A percentile compares a stretch with the other conserved stretches of the same genome.
Evolutionary conservation across 2,329 filamentous ascomycete genomes (phyloP).

Genomic region (Periconia sp.): DNA sequence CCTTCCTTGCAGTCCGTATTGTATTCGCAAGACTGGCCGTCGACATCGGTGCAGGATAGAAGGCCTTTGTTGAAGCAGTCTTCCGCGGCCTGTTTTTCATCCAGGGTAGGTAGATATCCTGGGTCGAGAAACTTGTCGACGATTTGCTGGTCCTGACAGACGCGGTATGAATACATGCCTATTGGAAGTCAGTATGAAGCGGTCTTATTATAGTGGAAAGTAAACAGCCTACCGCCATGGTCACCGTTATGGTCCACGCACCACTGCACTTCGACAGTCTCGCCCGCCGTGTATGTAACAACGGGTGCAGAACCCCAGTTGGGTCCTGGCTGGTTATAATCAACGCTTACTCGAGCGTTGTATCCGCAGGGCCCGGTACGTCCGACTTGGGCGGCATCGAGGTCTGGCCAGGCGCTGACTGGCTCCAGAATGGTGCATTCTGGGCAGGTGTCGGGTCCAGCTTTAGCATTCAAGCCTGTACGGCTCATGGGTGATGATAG

Average conservation of each 20-base stretch:
- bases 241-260: constrained; percentile 39
- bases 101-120: constrained; percentile 33
- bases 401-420: constrained; percentile 35
- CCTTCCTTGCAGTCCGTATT: constrained; percentile 32
- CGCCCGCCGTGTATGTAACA: constrained; percentile 32
- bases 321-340: constrained; percentile 37
- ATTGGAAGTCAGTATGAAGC: too few species aligned
- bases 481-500: too few species aligned
- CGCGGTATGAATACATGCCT: constrained; percentile 40
- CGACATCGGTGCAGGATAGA: constrained; percentile 35
- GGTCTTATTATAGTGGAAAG: too few species aligned
- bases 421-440: constrained; percentile 39
- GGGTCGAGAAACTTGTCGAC: constrained; percentile 35
- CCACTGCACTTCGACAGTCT: constrained; percentile 36
- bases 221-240: constrained; percentile 34
- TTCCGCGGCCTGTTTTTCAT: constrained; percentile 38
- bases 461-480: too few species aligned
- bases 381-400: constrained; percentile 29
- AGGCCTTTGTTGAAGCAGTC: constrained; percentile 31
- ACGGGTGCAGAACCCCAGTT: constrained; percentile 32
- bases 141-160: constrained; percentile 35
- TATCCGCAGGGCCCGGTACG: constrained; percentile 38
- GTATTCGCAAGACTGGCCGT: constrained; percentile 32
- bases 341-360: constrained; percentile 37
- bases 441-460: constrained; percentile 35